Base-by-base conservation (phyloP, 1,139 yeast genomes). In the Lodderomyces jiufengensis region DNA sequence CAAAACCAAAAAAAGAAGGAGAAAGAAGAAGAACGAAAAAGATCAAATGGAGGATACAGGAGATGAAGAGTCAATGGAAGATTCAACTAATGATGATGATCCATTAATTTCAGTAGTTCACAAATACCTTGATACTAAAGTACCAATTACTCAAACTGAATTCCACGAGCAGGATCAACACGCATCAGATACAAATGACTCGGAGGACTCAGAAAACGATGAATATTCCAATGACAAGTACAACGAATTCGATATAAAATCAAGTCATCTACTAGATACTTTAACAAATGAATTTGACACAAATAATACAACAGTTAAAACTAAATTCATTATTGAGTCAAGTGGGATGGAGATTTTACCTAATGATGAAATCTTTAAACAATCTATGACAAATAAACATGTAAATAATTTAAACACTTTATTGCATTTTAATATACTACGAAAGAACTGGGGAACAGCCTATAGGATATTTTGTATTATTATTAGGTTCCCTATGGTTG, bases 381-480 rank as follows among this genome's bases (percentile, higher is more conserved):
- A 15, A 33, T 42, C 48, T 15, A 28, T 31, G 13, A 42, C 39
- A 20, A 51, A 46, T 26, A 60, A 55, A 32, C 73, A 69, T 46
- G 41, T 61, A 5, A 46, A 48, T 15, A 62, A 66, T 27, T 49
- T 69, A 32, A 55, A 51, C 15, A 53, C 55, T 7, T 52, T 69
- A 18, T 45, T 70, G 15, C 73, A 69, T 41, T 33, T 61, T 23
- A 51, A 65, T 36, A 51, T 80, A 4, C 51, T 73, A 27, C 54
- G 66, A 18, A 50, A 61, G 24, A 68, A 78, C n/a, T 81, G 85
- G 85, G 48, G 53, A 7, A 34, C 61, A 11, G 81, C 84, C 0
- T 77, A 75, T 47, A 66, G 66, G 38, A 56, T 75, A n/a, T 77
- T 77, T 45, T 55, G 76, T 14, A 39, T 73, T 2, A 47, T 81